phyloP scores from a whole-genome alignment of 2,329 filamentous ascomycete species.

The Eutypa lata region DNA sequence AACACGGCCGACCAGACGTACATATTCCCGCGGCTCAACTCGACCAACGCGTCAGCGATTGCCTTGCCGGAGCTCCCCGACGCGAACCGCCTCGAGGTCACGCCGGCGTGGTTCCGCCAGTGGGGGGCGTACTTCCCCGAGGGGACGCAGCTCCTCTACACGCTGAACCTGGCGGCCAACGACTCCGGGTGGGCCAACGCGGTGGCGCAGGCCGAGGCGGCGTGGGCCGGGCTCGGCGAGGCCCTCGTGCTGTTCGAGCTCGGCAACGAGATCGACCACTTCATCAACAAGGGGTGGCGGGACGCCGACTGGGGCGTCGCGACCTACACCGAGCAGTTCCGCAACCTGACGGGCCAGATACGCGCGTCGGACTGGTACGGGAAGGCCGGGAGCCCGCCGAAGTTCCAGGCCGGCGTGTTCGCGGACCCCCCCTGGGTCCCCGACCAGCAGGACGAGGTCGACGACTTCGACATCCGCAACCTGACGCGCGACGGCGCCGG shows the following conservation, averaged over 20 bases:
- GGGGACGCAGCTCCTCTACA: constrained; percentile 29
- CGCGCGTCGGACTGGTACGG: constrained; percentile 27
- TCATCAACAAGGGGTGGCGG: constrained; percentile 32
- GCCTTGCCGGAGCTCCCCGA: constrained; percentile 19
- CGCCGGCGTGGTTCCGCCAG: constrained; percentile 27
- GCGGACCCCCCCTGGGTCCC: constrained; percentile 33
- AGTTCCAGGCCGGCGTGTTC: constrained; percentile 32
- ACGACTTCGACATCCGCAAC: constrained; percentile 33
- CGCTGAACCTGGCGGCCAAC: constrained; percentile 31
- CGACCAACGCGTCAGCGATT: constrained; percentile 25
- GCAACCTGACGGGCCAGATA: constrained; percentile 29
- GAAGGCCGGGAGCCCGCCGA: constrained; percentile 16
- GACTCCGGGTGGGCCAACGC: constrained; percentile 26
- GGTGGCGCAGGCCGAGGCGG: constrained; percentile 26
- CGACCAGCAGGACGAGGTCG: constrained; percentile 33
- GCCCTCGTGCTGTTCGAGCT: constrained; percentile 30
- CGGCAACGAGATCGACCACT: constrained; percentile 36
- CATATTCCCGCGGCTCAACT: constrained; percentile 25
- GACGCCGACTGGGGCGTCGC: constrained; percentile 25
- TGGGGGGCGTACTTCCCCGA: constrained; percentile 30
- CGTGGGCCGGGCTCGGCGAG: constrained; percentile 23
- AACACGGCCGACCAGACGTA: constrained; percentile 34
- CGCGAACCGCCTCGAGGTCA: constrained; percentile 28
- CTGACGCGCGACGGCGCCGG: constrained; percentile 20
- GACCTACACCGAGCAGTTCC: constrained; percentile 30